Evolutionary conservation across 2,329 filamentous ascomycete species (phyloP).

Genomic region (Neopestalotiopsis rosae): DNA sequence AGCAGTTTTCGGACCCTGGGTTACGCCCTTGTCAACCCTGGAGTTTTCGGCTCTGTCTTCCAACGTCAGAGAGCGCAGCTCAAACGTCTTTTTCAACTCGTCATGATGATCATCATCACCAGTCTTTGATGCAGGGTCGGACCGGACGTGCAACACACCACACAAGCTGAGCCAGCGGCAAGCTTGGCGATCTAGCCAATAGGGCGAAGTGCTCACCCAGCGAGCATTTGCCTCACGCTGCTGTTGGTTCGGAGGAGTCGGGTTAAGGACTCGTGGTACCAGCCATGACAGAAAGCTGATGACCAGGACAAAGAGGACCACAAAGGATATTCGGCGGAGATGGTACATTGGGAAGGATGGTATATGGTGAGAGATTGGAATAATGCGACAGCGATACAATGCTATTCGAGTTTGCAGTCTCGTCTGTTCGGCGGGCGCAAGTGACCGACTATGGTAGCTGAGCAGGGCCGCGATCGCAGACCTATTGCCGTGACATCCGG

Average conservation of each 20-base stretch:
- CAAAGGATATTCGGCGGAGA: constrained; percentile 50
- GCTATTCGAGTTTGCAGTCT: neutral
- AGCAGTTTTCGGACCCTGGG: constrained; percentile 18
- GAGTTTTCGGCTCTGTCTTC: constrained; percentile 18
- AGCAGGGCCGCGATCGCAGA: constrained; percentile 4
- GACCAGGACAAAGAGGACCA: constrained; percentile 44
- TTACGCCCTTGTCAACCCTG: constrained; percentile 18
- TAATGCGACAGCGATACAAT: neutral
- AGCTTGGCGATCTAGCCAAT: constrained; percentile 76
- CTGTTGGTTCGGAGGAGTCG: constrained; percentile 64
- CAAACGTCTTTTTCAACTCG: constrained; percentile 34
- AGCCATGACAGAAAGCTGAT: constrained; percentile 55
- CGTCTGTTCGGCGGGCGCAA: neutral
- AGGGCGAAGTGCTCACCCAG: constrained; percentile 75
- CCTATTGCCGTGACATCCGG: neutral
- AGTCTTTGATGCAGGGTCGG: constrained; percentile 55
- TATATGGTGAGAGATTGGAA: neutral
- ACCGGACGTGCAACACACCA: constrained; percentile 74
- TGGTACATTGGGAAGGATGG: constrained; percentile 45
- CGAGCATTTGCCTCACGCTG: constrained; percentile 65
- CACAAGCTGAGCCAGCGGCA: constrained; percentile 84
- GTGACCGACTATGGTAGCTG: neutral
- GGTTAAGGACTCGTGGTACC: constrained; percentile 63
- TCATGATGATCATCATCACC: constrained; percentile 32
- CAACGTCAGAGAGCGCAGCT: constrained; percentile 38